phyloP scores from a whole-genome alignment of 768 basidiomycete species.

The Hygrocybe coccinea region DNA sequence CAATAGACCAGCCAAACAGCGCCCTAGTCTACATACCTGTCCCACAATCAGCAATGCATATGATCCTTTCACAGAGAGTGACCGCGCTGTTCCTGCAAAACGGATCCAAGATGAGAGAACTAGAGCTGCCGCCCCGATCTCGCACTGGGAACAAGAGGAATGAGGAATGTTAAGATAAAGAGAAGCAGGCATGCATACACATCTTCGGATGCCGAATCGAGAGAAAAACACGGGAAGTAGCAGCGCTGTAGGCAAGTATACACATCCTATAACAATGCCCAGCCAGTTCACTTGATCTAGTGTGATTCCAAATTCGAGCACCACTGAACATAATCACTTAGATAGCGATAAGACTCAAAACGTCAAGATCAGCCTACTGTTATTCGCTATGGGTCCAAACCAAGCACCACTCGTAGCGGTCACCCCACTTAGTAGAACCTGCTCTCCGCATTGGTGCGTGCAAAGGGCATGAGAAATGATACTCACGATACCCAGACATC shows the following conservation, averaged over 20 bases:
- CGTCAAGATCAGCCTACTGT: conserved; percentile 40
- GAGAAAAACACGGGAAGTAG: conserved; percentile 53
- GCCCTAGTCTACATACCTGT: conserved; percentile 45
- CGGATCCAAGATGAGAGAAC: conserved; percentile 72
- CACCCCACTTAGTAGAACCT: conserved; percentile 61
- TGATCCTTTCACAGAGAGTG: conserved; percentile 46
- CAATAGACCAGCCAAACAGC: background rate
- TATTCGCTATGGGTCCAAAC: conserved; percentile 79
- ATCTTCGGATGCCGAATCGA: conserved; percentile 40
- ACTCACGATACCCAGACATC: conserved; percentile 57
- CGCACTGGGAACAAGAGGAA: conserved; percentile 43
- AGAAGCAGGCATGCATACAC: conserved; percentile 33
- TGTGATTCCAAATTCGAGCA: conserved; percentile 60
- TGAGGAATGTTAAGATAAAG: background rate
- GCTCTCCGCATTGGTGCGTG: background rate
- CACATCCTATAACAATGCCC: conserved; percentile 57
- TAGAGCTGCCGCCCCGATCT: conserved; percentile 49
- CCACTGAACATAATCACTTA: conserved; percentile 38
- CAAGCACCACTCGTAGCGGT: conserved; percentile 69
- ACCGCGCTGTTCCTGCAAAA: conserved; percentile 60
- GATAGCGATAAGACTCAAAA: background rate
- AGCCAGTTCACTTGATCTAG: conserved; percentile 78
- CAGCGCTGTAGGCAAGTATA: conserved; percentile 61
- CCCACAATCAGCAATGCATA: conserved; percentile 68
- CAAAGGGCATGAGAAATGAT: background rate